Percentiles rank a stretch among this genome's conserved stretches.
These are phyloP conservation scores for Afroboletus lepidellus DNA, from an alignment of 1,284 basidiomycete species.

Conservation along the genomic window DNA sequence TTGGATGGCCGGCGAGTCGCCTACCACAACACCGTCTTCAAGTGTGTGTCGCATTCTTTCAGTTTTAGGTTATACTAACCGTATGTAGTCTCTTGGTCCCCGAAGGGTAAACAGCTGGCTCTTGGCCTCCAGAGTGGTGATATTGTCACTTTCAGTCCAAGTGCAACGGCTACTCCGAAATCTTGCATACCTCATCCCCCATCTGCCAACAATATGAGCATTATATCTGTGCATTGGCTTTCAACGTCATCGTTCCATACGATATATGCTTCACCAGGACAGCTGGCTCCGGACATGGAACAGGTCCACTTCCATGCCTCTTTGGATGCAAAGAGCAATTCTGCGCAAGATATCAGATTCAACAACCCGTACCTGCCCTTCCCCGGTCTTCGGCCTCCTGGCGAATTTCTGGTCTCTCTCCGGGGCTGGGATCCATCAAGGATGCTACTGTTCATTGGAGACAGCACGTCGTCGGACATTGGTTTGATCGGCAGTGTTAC, in stretches of 20 bases:
- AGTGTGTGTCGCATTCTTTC: slow-evolving; percentile 42
- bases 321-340: slow-evolving; percentile 57
- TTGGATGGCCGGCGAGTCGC: slow-evolving; percentile 54
- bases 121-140: slow-evolving; percentile 72
- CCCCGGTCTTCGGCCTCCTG: slow-evolving; percentile 51
- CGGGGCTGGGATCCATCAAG: slow-evolving; percentile 66
- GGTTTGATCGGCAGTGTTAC: slow-evolving; percentile 61
- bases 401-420: slow-evolving; percentile 54
- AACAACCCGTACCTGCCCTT: slow-evolving; percentile 53
- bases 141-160: slow-evolving; percentile 67
- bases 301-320: slow-evolving; percentile 62
- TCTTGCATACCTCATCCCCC: slow-evolving; percentile 59
- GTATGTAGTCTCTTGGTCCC: slow-evolving; percentile 72
- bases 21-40: slow-evolving; percentile 51
- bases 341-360: slow-evolving; percentile 48
- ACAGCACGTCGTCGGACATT: slow-evolving; percentile 73
- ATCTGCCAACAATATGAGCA: slow-evolving; percentile 45
- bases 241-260: slow-evolving; percentile 70
- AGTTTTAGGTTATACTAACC: slow-evolving; percentile 11
- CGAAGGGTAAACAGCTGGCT: slow-evolving; percentile 83
- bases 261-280: slow-evolving; percentile 56
- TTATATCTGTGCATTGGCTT: slow-evolving; percentile 68
- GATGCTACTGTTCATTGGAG: slow-evolving; percentile 67
- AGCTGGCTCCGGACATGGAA: slow-evolving; percentile 43
- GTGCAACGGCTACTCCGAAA: slow-evolving; percentile 54